Conservation (phyloP, 768 basidiomycete species). For the Nevesoporus exiguus region DNA sequence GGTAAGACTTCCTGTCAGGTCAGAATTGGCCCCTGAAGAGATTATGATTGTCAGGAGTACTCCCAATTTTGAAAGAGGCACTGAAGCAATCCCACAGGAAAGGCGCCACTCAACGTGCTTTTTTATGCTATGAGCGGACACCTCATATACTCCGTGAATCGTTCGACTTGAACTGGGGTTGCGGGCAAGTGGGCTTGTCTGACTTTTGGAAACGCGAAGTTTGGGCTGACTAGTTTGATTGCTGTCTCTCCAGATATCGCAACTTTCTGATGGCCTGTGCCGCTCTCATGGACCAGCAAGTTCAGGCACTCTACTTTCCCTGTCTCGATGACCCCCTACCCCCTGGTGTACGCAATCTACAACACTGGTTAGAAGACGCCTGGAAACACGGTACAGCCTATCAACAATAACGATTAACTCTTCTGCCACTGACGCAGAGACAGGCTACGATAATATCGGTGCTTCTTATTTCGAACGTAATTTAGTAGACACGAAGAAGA, state of each 20-base stretch:
- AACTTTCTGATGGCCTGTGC: conserved; percentile 81
- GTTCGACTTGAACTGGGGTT: conserved; percentile 73
- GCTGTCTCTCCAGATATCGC: conserved; percentile 55
- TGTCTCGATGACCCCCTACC: conserved; percentile 53
- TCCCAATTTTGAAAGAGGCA: conserved; percentile 57
- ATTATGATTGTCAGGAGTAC: conserved; percentile 45
- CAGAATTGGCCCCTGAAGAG: conserved; percentile 14
- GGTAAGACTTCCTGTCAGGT: conserved; percentile 44
- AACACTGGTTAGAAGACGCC: conserved; percentile 76
- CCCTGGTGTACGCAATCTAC: conserved; percentile 73
- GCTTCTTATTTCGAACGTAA: conserved; percentile 51
- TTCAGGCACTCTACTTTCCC: conserved; percentile 59
- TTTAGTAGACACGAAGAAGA: conserved; percentile 58
- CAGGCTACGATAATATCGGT: conserved; percentile 75
- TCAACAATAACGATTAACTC: neutral
- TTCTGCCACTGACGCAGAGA: neutral
- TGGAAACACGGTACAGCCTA: conserved; percentile 62
- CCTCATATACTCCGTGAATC: conserved; percentile 56
- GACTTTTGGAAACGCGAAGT: conserved; percentile 2
- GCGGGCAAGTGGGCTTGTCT: conserved; percentile 46
- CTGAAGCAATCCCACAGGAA: conserved; percentile 49
- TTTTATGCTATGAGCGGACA: conserved; percentile 58
- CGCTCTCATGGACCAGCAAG: conserved; percentile 62
- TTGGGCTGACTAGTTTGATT: neutral
- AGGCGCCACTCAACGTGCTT: conserved; percentile 51